A percentile compares a stretch with the other conserved stretches of the same genome.
phyloP scores from a whole-genome alignment of 192 early-diverging fungal species.

The Rhizoclosmatium sp. region DNA sequence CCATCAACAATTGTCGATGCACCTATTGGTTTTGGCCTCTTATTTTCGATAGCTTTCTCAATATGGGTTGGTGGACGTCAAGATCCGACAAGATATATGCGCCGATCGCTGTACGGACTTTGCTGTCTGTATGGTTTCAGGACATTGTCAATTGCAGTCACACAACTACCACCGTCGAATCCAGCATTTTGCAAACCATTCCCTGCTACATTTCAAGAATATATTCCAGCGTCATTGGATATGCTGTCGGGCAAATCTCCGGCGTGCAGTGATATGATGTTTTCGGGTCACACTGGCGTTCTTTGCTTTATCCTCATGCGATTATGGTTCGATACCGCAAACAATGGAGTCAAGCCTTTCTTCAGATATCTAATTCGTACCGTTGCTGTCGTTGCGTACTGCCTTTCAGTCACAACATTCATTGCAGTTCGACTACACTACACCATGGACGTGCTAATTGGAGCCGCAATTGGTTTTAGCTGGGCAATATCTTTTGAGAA shows the following conservation, averaged over 20 bases:
- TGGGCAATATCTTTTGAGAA: constrained; percentile 18
- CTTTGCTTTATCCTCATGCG: constrained; percentile 5
- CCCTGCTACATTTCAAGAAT: not conserved
- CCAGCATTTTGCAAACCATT: constrained; percentile 13
- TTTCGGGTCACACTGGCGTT: constrained; percentile 8
- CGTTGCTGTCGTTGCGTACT: not conserved
- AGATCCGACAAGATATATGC: not conserved
- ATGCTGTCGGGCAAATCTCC: constrained; percentile 17
- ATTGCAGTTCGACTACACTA: constrained; percentile 18
- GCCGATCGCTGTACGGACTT: not conserved
- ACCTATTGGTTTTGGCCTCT: constrained; percentile 1
- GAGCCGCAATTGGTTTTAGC: constrained; percentile 10
- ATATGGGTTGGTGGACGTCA: not conserved
- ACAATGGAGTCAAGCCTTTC: not conserved
- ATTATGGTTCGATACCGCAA: constrained; percentile 14
- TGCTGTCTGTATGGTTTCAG: not conserved
- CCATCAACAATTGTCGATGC: constrained; percentile 17
- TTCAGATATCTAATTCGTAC: not conserved
- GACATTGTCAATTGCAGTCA: constrained; percentile 15
- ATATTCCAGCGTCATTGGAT: not conserved
- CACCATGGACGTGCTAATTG: constrained; percentile 27
- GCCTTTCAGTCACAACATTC: not conserved
- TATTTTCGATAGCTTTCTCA: not conserved
- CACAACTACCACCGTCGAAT: constrained; percentile 22
- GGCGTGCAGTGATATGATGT: constrained; percentile 25